Evolutionary conservation across 2,329 filamentous ascomycete genomes (phyloP).

Genomic region (Camillea tinctor): DNA sequence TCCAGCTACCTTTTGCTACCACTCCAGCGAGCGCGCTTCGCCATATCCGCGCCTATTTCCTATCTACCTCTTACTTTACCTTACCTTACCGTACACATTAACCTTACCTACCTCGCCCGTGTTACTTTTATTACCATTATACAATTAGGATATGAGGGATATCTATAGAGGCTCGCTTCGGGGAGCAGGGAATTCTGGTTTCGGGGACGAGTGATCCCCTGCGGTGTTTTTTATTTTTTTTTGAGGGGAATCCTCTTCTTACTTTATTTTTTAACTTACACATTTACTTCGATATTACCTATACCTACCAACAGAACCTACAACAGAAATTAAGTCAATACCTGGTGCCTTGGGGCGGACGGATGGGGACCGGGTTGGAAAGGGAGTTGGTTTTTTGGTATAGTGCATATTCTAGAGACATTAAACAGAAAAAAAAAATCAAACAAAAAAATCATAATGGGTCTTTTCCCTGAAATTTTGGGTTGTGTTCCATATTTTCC

Average conservation of each 20-base stretch:
- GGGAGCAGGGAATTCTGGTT: neutral
- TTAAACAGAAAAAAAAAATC: neutral
- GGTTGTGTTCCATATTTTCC: neutral
- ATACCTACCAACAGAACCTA: neutral
- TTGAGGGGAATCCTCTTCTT: neutral
- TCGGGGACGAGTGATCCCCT: neutral
- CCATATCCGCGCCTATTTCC: neutral
- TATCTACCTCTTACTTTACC: neutral
- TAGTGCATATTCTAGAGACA: too few species aligned
- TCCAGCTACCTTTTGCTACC: neutral
- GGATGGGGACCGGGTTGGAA: too few species aligned
- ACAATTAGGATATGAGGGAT: neutral
- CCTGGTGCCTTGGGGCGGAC: too few species aligned
- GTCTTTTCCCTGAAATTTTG: neutral
- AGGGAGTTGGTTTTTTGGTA: too few species aligned
- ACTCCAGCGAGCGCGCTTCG: neutral
- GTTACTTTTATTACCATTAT: neutral
- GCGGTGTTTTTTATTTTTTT: neutral
- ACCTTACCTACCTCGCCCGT: neutral
- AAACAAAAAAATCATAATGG: neutral
- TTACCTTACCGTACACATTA: neutral
- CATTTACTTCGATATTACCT: too few species aligned
- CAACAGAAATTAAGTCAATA: too few species aligned
- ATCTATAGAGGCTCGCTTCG: neutral
- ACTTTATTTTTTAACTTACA: neutral